Conservation (phyloP, 208 protist species). For the Naegleria gruberi region DNA sequence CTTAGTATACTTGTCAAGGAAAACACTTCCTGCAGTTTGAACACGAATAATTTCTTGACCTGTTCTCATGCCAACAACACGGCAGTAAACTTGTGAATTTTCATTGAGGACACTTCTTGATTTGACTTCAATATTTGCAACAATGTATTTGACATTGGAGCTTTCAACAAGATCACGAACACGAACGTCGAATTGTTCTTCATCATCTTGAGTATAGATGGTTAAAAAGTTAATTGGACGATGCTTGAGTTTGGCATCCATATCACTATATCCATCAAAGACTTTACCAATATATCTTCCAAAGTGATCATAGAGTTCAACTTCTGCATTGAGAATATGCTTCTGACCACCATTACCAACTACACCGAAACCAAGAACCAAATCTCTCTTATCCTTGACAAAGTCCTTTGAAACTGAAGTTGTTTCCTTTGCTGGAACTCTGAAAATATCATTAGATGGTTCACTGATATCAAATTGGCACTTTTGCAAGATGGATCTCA, state of each 20-base stretch:
- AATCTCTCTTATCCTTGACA: not conserved
- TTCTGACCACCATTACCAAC: not conserved
- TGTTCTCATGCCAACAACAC: not conserved
- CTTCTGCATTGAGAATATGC: not conserved
- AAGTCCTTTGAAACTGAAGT: not conserved
- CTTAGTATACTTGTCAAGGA: not conserved
- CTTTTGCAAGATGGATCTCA: not conserved
- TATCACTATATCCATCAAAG: not conserved
- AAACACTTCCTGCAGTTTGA: not conserved
- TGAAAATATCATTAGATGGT: not conserved
- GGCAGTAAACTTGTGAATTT: not conserved
- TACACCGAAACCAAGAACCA: not conserved
- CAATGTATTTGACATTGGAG: not conserved
- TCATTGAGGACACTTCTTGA: not conserved
- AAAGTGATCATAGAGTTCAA: constrained; percentile 2
- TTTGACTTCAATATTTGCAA: not conserved
- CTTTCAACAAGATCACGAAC: not conserved
- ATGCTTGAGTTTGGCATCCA: not conserved
- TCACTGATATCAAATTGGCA: not conserved
- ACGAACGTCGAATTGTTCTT: constrained; percentile 4
- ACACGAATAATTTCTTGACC: not conserved
- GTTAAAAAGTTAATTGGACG: not conserved
- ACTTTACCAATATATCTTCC: not conserved
- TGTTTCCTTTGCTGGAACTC: not conserved
- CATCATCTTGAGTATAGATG: not conserved